These are phyloP conservation scores for Penicillium glabrum DNA, from an alignment of 2,329 filamentous ascomycete species.

Conservation along the genomic window DNA sequence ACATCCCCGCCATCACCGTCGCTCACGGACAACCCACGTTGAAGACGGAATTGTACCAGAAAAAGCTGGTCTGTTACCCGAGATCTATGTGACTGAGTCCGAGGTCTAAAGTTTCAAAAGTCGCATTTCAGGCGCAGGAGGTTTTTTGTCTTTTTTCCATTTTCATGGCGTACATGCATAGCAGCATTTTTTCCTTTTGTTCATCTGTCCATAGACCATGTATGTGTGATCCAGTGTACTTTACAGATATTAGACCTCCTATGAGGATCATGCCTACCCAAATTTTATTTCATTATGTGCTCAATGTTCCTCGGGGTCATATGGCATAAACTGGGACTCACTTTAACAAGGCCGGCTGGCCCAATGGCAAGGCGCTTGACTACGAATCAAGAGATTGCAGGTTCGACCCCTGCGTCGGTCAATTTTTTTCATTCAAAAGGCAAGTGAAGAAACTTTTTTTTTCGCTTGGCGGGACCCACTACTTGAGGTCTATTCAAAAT, in stretches of 20 bases:
- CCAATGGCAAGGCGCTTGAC: conserved; percentile 54
- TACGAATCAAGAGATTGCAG: conserved; percentile 55
- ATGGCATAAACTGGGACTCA: not conserved
- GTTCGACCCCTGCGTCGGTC: conserved; percentile 47
- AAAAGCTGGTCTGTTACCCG: conserved; percentile 14
- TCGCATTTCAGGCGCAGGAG: conserved; percentile 6
- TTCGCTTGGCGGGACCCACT: not conserved
- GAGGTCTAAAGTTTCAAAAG: not conserved
- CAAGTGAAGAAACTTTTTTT: not conserved
- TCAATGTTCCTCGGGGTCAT: not conserved
- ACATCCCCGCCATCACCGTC: not conserved
- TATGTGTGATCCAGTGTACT: not conserved
- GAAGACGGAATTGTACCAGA: conserved; percentile 16
- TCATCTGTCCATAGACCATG: not conserved
- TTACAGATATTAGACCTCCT: not conserved
- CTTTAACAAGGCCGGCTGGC: conserved; percentile 35
- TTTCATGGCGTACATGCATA: conserved; percentile 4
- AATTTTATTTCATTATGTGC: not conserved
- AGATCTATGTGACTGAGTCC: conserved; percentile 9
- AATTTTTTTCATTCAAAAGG: conserved; percentile 11
- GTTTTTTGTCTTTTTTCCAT: not conserved
- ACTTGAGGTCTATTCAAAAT: not conserved
- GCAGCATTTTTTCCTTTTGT: not conserved
- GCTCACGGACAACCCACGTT: not conserved
- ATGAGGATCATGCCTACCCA: not conserved